Conservation (phyloP, 1,284 basidiomycete species). For the Flammula alnicola region DNA sequence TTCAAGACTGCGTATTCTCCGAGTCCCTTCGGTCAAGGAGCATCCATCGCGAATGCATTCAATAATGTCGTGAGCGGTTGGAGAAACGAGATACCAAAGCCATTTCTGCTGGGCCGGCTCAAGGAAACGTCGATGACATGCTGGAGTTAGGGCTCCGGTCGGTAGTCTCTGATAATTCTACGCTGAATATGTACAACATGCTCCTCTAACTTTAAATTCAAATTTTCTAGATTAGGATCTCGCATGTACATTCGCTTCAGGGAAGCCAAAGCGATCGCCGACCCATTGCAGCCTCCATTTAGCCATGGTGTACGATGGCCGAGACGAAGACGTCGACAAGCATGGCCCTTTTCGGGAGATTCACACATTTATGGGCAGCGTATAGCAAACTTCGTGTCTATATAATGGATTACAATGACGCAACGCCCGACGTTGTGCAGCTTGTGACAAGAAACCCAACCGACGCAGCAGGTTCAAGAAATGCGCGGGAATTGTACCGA, state of each 20-base stretch:
- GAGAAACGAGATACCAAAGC: background rate
- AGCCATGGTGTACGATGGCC: background rate
- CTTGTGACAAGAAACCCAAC: constrained; percentile 3
- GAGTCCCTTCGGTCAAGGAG: background rate
- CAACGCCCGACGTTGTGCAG: constrained; percentile 9
- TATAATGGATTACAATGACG: constrained; percentile 1
- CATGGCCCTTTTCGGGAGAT: background rate
- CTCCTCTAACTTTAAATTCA: too few relatives aligned
- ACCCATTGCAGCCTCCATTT: background rate
- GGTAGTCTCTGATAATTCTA: background rate
- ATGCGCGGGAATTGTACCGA: constrained; percentile 15
- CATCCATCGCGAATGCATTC: background rate
- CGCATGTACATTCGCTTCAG: background rate
- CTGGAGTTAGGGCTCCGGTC: background rate
- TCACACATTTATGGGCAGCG: background rate
- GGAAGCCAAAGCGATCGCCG: background rate
- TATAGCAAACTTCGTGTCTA: constrained; percentile 8
- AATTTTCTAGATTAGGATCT: too few relatives aligned
- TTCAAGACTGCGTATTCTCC: background rate
- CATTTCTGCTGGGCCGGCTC: background rate
- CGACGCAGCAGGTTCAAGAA: constrained; percentile 5
- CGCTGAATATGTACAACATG: too few relatives aligned
- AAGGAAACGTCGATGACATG: too few relatives aligned
- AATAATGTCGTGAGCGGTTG: background rate
- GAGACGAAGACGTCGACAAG: background rate